A percentile compares a stretch with the other conserved stretches of the same genome.
phyloP scores from a whole-genome alignment of 1,284 basidiomycete genomes.

The Heterobasidion occidentale region DNA sequence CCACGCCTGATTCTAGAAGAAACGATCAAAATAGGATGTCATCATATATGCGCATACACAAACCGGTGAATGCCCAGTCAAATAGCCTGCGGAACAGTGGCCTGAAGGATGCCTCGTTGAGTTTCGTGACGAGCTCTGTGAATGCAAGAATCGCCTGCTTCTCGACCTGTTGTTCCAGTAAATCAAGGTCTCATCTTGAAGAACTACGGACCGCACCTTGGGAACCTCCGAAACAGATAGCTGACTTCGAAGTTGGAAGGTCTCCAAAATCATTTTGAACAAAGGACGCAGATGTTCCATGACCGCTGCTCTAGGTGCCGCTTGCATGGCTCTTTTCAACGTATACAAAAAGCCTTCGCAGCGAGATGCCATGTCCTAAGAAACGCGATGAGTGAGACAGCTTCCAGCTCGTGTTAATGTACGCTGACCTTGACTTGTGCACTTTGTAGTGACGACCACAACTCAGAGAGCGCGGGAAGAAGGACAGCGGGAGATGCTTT shows the following conservation, averaged over 20 bases:
- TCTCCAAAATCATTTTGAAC: conserved; percentile 80
- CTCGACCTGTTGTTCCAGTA: conserved; percentile 35
- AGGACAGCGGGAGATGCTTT: conserved; percentile 61
- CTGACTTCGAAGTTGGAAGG: conserved; percentile 58
- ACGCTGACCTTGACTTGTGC: conserved; percentile 28
- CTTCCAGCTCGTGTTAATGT: neutral
- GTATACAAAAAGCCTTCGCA: conserved; percentile 60
- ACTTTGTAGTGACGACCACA: conserved; percentile 40
- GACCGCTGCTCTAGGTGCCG: conserved; percentile 58
- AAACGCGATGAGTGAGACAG: neutral
- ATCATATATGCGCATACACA: conserved; percentile 15
- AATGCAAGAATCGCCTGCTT: conserved; percentile 65
- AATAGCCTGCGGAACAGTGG: conserved; percentile 89
- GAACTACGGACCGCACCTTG: conserved; percentile 24
- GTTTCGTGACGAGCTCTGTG: conserved; percentile 83
- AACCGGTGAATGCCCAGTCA: conserved; percentile 87
- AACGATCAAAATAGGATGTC: neutral
- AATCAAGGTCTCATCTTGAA: neutral
- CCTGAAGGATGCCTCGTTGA: conserved; percentile 90
- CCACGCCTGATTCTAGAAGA: conserved; percentile 17
- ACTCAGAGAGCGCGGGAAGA: conserved; percentile 51
- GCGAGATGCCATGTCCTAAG: conserved; percentile 22
- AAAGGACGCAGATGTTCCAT: conserved; percentile 63
- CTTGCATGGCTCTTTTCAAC: conserved; percentile 56
- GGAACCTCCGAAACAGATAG: conserved; percentile 20